phyloP scores from a whole-genome alignment of 192 early-diverging fungal genomes.

The Neocallimastix lanati region DNA sequence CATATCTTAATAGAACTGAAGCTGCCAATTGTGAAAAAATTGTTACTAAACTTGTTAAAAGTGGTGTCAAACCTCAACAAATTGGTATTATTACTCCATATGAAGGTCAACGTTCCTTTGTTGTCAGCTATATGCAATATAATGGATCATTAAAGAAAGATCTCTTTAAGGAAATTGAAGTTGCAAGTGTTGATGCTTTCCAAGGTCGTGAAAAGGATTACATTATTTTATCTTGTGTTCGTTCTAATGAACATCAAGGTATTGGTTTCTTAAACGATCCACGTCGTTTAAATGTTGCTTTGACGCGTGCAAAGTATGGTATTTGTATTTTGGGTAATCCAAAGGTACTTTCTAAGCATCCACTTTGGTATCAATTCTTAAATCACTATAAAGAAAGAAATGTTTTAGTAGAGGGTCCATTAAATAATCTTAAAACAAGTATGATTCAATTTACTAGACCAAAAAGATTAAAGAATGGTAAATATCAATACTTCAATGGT shows the following conservation, averaged over 20 bases:
- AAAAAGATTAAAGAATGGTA: conserved; percentile 2
- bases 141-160: conserved; percentile 78
- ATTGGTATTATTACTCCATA: conserved; percentile 98
- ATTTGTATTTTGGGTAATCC: conserved; percentile 89
- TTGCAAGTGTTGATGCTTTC: conserved; percentile 97
- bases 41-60: conserved; percentile 82
- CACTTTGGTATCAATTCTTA: conserved; percentile 91
- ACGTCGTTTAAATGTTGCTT: conserved; percentile 74
- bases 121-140: conserved; percentile 91
- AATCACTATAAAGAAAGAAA: conserved; percentile 77
- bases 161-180: conserved; percentile 95
- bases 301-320: conserved; percentile 84
- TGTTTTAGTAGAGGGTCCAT: conserved; percentile 80
- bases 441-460: conserved; percentile 66
- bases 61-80: conserved; percentile 66
- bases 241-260: conserved; percentile 92
- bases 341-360: conserved; percentile 78
- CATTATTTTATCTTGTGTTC: conserved; percentile 92
- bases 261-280: conserved; percentile 87
- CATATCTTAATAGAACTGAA: conserved; percentile 93
- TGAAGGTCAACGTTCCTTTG: conserved; percentile 90
- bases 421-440: conserved; percentile 70
- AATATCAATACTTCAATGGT: background rate
- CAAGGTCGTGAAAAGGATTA: conserved; percentile 99
- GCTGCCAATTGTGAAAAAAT: conserved; percentile 93